Evolutionary conservation across 352 stramenopile genomes (phyloP).

Genomic region (Pythium scleroteichum): DNA sequence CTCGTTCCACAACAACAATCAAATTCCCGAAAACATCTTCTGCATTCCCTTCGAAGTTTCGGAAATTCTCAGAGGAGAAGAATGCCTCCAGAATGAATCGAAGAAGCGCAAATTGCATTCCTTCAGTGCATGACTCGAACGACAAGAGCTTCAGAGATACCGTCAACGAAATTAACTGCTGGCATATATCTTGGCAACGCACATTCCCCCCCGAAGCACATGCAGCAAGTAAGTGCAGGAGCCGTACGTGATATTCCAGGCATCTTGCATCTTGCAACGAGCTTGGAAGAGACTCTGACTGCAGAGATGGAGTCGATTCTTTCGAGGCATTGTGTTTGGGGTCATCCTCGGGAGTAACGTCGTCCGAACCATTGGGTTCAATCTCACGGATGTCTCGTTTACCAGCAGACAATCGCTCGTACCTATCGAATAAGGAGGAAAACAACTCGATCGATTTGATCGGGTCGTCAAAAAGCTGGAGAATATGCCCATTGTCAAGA

Average conservation of each 20-base stretch:
- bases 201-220: conserved; percentile 65
- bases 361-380: no score
- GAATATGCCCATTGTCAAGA: conserved; percentile 44
- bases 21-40: conserved; percentile 36
- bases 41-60: conserved; percentile 46
- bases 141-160: conserved; percentile 44
- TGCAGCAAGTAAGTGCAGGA: conserved; percentile 62
- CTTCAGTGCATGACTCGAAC: conserved; percentile 45
- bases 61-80: conserved; percentile 56
- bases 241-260: conserved; percentile 55
- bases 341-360: no score
- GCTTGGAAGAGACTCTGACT: no score
- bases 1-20: conserved; percentile 33
- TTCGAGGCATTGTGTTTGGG: no score
- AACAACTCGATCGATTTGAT: conserved; percentile 29
- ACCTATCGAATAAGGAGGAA: conserved; percentile 33
- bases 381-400: neutral
- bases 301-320: no score
- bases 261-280: conserved; percentile 26
- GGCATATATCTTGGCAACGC: conserved; percentile 63
- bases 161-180: conserved; percentile 56
- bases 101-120: conserved; percentile 49
- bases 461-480: conserved; percentile 61
- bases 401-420: conserved; percentile 1
- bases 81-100: conserved; percentile 63